phyloP scores from a whole-genome alignment of 345 rosid genomes.

The Erysimum cheiranthoides region DNA sequence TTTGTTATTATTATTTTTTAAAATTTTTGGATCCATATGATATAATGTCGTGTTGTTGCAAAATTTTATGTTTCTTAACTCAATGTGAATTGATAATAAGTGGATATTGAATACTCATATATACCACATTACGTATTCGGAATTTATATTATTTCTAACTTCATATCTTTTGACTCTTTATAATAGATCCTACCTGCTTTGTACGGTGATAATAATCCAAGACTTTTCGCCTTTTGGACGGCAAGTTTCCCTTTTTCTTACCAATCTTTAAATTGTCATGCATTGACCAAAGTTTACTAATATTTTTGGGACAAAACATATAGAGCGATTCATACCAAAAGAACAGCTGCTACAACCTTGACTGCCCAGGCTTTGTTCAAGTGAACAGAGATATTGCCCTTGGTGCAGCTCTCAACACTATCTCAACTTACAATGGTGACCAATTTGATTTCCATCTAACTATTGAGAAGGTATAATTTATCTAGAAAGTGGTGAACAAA shows the following conservation, averaged over 20 bases:
- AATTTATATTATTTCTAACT: neutral
- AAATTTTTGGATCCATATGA: neutral
- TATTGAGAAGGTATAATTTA: constrained; percentile 34
- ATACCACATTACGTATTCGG: neutral
- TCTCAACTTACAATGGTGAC: constrained; percentile 52
- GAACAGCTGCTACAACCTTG: constrained; percentile 70
- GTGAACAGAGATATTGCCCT: constrained; percentile 58
- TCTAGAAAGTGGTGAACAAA: neutral
- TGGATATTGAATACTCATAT: neutral
- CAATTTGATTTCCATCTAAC: constrained; percentile 53
- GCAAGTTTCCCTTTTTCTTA: constrained; percentile 1
- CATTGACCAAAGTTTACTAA: neutral
- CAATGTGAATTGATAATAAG: neutral
- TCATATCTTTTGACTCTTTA: neutral
- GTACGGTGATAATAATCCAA: constrained; percentile 31
- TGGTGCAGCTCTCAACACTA: constrained; percentile 62
- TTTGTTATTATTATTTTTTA: neutral
- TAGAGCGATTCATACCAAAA: constrained; percentile 64
- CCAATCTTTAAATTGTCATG: neutral
- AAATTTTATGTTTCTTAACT: neutral
- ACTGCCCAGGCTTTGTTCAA: constrained; percentile 70
- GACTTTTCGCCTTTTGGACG: constrained; percentile 35
- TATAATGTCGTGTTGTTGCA: neutral
- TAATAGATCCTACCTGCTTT: constrained; percentile 7
- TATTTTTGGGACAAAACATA: constrained; percentile 29